These are phyloP conservation scores for Nothopassalora personata DNA, from an alignment of 2,329 filamentous ascomycete species.

Conservation along the genomic window DNA sequence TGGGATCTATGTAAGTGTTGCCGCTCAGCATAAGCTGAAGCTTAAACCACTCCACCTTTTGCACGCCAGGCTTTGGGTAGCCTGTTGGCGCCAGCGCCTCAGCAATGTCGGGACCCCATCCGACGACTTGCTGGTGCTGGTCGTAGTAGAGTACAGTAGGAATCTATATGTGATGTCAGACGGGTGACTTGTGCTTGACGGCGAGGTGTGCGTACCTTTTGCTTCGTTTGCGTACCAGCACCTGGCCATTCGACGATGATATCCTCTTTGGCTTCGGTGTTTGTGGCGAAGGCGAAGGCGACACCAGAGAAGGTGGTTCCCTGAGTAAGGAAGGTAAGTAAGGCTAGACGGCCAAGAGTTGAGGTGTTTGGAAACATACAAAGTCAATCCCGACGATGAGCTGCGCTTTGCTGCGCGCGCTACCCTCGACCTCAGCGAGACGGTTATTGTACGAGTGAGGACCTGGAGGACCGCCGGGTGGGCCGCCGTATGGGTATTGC, in stretches of 20 bases:
- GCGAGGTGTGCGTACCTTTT: constrained; percentile 63
- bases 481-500: constrained; percentile 16
- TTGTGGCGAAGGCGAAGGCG: constrained; percentile 86
- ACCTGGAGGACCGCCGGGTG: constrained; percentile 16
- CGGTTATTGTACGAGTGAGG: constrained; percentile 18
- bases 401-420: constrained; percentile 87
- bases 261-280: constrained; percentile 95
- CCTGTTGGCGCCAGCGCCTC: constrained; percentile 94
- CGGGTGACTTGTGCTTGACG: constrained; percentile 4
- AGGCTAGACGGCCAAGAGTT: background rate
- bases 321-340: constrained; percentile 42
- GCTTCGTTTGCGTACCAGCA: constrained; percentile 94
- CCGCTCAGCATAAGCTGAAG: constrained; percentile 97
- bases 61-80: constrained; percentile 94
- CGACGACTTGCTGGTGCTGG: constrained; percentile 98
- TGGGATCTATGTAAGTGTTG: constrained; percentile 98
- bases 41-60: constrained; percentile 99
- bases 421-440: constrained; percentile 70
- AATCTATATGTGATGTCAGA: constrained; percentile 56
- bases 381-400: constrained; percentile 99
- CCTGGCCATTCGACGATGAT: constrained; percentile 99
- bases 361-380: constrained; percentile 52
- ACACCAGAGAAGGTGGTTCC: constrained; percentile 97
- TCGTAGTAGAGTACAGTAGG: constrained; percentile 99
- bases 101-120: constrained; percentile 97